A percentile compares a stretch with the other conserved stretches of the same genome.
These are phyloP conservation scores for Populus tremula DNA, from an alignment of 345 rosid genomes.

Conservation along the genomic window DNA sequence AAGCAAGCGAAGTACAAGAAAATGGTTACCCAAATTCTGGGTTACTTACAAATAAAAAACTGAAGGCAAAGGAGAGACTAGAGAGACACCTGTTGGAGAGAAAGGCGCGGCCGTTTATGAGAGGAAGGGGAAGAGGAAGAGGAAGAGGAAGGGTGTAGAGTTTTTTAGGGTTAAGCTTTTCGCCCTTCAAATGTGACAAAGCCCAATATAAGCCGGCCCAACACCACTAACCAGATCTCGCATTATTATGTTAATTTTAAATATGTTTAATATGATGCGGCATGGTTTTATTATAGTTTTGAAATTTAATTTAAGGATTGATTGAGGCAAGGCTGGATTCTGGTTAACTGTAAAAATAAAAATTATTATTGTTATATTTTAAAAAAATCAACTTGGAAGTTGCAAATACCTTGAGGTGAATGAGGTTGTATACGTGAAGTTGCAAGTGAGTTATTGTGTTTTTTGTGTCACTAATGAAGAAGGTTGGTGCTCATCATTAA, in stretches of 20 bases:
- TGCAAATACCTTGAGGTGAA: too few species aligned
- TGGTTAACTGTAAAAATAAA: too few species aligned
- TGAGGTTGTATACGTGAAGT: too few species aligned
- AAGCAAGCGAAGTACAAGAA: neutral
- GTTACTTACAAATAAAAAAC: neutral
- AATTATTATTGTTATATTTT: too few species aligned
- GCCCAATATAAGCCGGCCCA: neutral
- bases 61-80: neutral
- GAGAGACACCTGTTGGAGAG: neutral
- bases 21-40: neutral
- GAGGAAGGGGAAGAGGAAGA: neutral
- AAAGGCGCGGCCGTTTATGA: neutral
- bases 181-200: neutral
- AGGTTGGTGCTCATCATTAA: too few species aligned
- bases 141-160: neutral
- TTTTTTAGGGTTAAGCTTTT: neutral
- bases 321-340: rapidly evolving
- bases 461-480: too few species aligned
- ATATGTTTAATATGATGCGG: too few species aligned
- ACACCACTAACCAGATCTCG: neutral
- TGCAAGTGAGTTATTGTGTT: too few species aligned
- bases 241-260: too few species aligned
- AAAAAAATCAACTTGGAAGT: too few species aligned
- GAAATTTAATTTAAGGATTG: rapidly evolving
- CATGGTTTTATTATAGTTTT: too few species aligned